A percentile compares a stretch with the other conserved stretches of the same genome.
These are phyloP conservation scores for Isochrysis galbana DNA, from an alignment of 78 protist genomes.

Conservation along the genomic window DNA sequence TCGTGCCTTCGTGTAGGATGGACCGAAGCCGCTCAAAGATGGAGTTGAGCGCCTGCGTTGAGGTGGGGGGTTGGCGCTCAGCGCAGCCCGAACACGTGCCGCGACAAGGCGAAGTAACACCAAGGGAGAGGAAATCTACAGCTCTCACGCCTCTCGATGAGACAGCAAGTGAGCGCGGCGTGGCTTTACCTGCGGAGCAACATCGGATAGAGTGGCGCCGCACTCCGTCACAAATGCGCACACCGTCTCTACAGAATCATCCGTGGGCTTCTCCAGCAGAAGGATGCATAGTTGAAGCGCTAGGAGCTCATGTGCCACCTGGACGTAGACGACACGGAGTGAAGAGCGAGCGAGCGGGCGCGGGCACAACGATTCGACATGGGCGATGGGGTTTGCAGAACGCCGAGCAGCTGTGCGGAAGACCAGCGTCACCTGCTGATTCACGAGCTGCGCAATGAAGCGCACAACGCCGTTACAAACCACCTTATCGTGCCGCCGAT, in stretches of 20 bases:
- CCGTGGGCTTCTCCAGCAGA: conserved; percentile 92
- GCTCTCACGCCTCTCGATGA: no score
- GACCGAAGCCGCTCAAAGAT: conserved; percentile 81
- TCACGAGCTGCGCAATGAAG: conserved; percentile 95
- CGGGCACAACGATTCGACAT: no score
- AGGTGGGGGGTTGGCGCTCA: not conserved
- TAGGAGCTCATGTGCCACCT: conserved; percentile 43
- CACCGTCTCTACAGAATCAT: conserved; percentile 90
- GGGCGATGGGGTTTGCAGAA: conserved; percentile 65
- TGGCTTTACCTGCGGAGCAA: conserved; percentile 42
- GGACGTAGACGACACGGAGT: not conserved
- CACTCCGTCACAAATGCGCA: conserved; percentile 72
- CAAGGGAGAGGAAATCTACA: not conserved
- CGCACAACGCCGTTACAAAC: not conserved
- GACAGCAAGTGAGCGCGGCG: not conserved
- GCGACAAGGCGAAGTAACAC: not conserved
- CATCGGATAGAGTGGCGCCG: conserved; percentile 70
- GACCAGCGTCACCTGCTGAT: no score
- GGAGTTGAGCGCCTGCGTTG: conserved; percentile 26
- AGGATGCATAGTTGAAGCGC: conserved; percentile 59
- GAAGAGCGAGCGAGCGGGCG: not conserved
- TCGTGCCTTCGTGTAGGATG: conserved; percentile 89
- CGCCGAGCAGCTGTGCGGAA: conserved; percentile 78
- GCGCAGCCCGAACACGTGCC: not conserved
- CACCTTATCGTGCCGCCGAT: conserved; percentile 80